phyloP scores from a whole-genome alignment of 352 stramenopile genomes.

The Phytophthora melonis region DNA sequence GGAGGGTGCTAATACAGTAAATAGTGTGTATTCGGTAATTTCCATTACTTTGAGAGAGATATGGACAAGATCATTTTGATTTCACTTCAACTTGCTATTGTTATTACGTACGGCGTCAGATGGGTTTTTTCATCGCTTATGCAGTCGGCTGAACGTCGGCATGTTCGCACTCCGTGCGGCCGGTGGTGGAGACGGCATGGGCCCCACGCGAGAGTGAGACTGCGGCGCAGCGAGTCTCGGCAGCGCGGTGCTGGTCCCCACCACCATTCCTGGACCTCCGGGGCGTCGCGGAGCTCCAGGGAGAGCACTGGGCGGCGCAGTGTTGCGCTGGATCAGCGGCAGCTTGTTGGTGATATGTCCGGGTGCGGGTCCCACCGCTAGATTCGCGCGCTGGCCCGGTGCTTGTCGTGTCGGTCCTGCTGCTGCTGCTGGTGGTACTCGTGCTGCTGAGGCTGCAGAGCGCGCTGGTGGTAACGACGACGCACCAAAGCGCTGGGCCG shows the following conservation, averaged over 20 bases:
- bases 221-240: slow-evolving; percentile 43
- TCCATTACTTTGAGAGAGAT: background rate
- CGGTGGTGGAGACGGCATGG: slow-evolving; percentile 53
- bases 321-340: slow-evolving; percentile 27
- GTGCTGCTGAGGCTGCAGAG: background rate
- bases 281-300: slow-evolving; percentile 3
- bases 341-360: slow-evolving; percentile 29
- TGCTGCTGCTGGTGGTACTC: background rate
- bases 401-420: slow-evolving; percentile 11
- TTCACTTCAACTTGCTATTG: slow-evolving; percentile 25
- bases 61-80: slow-evolving; percentile 11
- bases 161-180: slow-evolving; percentile 53
- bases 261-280: slow-evolving; percentile 2
- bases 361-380: slow-evolving; percentile 4
- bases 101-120: background rate
- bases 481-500: slow-evolving; percentile 11
- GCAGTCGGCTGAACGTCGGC: slow-evolving; percentile 69
- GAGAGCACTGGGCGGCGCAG: background rate
- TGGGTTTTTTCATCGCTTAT: slow-evolving; percentile 57
- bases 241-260: slow-evolving; percentile 34
- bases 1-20: no score
- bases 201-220: slow-evolving; percentile 1
- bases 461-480: slow-evolving; percentile 20
- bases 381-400: slow-evolving; percentile 2
- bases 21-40: no score